These are phyloP conservation scores for Aegle marmelos DNA, from an alignment of 345 rosid species.

Conservation along the genomic window DNA sequence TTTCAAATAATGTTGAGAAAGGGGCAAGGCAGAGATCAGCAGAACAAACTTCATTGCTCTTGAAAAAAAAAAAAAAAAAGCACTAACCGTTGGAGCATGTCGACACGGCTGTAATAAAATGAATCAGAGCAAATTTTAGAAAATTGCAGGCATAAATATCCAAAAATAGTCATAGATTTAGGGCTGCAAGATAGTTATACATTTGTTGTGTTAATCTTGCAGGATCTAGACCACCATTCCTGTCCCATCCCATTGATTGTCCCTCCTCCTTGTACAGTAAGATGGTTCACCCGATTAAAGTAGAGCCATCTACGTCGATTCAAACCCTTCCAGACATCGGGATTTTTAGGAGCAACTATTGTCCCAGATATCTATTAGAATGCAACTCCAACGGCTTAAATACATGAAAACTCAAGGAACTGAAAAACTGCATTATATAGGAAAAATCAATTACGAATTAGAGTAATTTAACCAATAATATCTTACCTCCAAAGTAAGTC, in stretches of 20 bases:
- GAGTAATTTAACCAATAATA: neutral
- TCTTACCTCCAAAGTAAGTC: conserved; percentile 62
- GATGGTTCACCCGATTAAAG: conserved; percentile 70
- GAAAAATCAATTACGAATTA: neutral
- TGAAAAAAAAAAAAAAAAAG: conserved; percentile 17
- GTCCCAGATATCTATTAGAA: conserved; percentile 66
- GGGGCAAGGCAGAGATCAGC: conserved; percentile 4
- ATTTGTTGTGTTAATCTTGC: conserved; percentile 58
- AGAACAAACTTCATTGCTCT: conserved; percentile 19
- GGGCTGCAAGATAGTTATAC: conserved; percentile 29
- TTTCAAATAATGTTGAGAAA: neutral
- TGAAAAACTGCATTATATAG: neutral
- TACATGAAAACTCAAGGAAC: neutral
- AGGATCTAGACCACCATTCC: conserved; percentile 82
- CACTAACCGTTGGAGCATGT: conserved; percentile 91
- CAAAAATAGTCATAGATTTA: conserved; percentile 8
- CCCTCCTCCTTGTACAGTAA: conserved; percentile 75
- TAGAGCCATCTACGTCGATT: conserved; percentile 76
- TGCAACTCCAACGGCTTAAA: conserved; percentile 7
- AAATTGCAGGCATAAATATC: neutral
- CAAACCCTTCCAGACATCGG: conserved; percentile 67
- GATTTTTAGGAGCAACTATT: conserved; percentile 75
- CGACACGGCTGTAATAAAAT: conserved; percentile 68
- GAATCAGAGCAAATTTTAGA: conserved; percentile 22
- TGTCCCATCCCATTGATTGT: conserved; percentile 77